These are phyloP conservation scores for Volvox africanus DNA, from an alignment of 139 green algal species.

Conservation along the genomic window DNA sequence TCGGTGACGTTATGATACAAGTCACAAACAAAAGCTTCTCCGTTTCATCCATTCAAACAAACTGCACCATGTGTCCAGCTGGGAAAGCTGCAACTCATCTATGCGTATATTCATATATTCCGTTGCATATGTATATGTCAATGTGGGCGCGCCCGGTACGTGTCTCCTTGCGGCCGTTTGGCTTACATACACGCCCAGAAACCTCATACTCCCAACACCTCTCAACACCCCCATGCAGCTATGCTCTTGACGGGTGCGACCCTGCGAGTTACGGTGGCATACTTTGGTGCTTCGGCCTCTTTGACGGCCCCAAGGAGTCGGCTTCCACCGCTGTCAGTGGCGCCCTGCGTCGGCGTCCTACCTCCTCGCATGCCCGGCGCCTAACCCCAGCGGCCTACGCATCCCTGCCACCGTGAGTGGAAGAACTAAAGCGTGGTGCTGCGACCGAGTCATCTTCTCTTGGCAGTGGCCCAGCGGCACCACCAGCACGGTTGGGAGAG, in stretches of 20 bases:
- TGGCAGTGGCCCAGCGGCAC: no score
- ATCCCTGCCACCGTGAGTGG: constrained; percentile 3
- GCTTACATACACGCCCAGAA: not conserved
- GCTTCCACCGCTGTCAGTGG: not conserved
- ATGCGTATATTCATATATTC: no score
- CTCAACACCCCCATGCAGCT: not conserved
- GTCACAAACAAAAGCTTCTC: no score
- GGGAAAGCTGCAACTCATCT: no score
- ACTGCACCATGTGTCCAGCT: no score
- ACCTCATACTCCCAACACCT: not conserved
- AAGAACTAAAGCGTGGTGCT: not conserved
- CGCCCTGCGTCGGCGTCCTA: constrained; percentile 12
- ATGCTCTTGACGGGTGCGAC: constrained; percentile 44
- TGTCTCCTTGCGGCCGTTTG: not conserved
- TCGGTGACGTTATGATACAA: no score
- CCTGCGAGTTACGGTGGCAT: constrained; percentile 27
- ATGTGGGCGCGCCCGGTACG: no score
- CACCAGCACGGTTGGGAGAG: no score
- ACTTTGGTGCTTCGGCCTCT: constrained; percentile 45
- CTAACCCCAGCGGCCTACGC: constrained; percentile 1
- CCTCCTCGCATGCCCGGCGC: constrained; percentile 4
- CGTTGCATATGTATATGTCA: no score
- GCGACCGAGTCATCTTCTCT: no score
- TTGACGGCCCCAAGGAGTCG: constrained; percentile 25
- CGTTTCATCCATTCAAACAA: no score